These are phyloP conservation scores for Rhodotorula sp. DNA, from an alignment of 1,284 basidiomycete genomes.

Conservation along the genomic window DNA sequence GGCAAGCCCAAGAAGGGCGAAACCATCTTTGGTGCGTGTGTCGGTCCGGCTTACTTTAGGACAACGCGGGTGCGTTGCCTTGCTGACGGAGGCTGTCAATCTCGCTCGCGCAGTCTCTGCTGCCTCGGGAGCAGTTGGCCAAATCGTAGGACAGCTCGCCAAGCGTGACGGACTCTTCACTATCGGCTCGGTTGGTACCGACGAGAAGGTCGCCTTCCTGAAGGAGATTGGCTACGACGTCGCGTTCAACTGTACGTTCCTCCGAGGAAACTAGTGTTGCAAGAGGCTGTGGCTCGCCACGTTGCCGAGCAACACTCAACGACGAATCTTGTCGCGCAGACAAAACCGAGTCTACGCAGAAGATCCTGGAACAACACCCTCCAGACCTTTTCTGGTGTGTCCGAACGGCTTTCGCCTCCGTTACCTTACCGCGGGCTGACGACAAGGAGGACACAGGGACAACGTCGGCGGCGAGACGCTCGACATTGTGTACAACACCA, in stretches of 20 bases:
- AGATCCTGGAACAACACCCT: slow-evolving; percentile 62
- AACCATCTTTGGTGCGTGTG: slow-evolving; percentile 61
- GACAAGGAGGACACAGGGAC: neutral
- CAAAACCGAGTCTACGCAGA: slow-evolving; percentile 55
- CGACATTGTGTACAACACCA: slow-evolving; percentile 44
- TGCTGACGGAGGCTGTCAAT: neutral
- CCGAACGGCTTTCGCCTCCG: neutral
- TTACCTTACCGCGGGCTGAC: neutral
- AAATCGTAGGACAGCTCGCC: slow-evolving; percentile 42
- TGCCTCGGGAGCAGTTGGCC: slow-evolving; percentile 42
- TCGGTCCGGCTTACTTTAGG: slow-evolving; percentile 43
- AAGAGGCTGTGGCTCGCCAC: too few relatives aligned
- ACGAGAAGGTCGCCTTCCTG: slow-evolving; percentile 66
- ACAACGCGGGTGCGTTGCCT: slow-evolving; percentile 48
- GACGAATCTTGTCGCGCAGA: slow-evolving; percentile 3
- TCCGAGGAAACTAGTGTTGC: neutral
- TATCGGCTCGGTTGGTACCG: slow-evolving; percentile 72
- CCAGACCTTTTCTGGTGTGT: slow-evolving; percentile 68
- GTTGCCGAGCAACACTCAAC: too few relatives aligned
- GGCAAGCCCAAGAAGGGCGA: slow-evolving; percentile 77
- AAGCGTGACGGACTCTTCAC: slow-evolving; percentile 44
- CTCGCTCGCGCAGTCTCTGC: slow-evolving; percentile 23
- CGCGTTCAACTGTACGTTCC: slow-evolving; percentile 64
- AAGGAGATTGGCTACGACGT: slow-evolving; percentile 74
- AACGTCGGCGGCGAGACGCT: slow-evolving; percentile 75